Evolutionary conservation across 441 rosid species (phyloP), one percentile per base, ranked within the genome.

Genomic region (Erysimum pusillum): DNA sequence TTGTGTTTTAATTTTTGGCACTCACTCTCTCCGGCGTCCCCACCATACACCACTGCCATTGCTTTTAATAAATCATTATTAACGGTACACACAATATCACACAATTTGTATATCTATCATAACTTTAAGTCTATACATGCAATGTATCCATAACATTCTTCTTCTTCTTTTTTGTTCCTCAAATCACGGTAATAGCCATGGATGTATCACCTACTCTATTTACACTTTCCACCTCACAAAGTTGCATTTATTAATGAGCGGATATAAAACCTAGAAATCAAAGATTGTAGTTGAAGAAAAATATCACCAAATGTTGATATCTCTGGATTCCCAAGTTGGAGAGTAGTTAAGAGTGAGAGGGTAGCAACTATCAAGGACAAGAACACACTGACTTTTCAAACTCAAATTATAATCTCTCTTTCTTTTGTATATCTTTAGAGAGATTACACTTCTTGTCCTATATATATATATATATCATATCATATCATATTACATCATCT

Each of bases 401-500:
- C 75, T 32, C 52, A 73, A 61, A 73, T n/a, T 54, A 65, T 67
- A 78, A 73, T 73, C 77, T 67, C 66, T 44, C 42, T 67, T 78
- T 22, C 54, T 52, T 73, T 59, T 44, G 60, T 67, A 78, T 67
- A 62, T 61, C 54, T 53, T 53, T 67, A 25, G 66, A 73, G 81
- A 73, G 81, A 78, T 61, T 78, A 78, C 77, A 78, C 18, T 51
- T 77, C 46, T 77, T 72, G 81, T 65, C 73, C 76, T 72, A 66
- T 65, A 77, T 76, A 74, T 75, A 49, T 66, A 68, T 64, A 63
- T 69, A 69, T 69, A 66, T 22, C 12, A 74, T 72, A 73, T 61
- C 72, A 68, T 76, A 76, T 76, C 71, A 78, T 73, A 78, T 68
- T 54, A 78, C 71, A 78, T 73, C 75, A 79, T 79, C 67, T 79